A percentile compares a stretch with the other conserved stretches of the same genome.
Conservation (phyloP, 164 flowering plant genomes). For the Santalum album region DNA sequence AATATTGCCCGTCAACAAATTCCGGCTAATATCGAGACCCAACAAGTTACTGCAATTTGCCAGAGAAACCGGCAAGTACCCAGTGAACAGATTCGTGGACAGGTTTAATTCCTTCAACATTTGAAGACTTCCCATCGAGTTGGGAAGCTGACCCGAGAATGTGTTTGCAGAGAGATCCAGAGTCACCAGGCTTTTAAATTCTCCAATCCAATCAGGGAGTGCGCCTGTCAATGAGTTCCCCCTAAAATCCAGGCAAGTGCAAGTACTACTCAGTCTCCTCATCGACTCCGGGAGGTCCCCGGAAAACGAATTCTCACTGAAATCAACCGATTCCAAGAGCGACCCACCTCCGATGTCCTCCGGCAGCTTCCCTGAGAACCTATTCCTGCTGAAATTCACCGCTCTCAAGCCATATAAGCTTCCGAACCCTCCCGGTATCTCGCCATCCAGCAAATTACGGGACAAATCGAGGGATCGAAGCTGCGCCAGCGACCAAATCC, state of each 20-base stretch:
- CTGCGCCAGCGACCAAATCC: slow-evolving; percentile 59
- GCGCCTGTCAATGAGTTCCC: slow-evolving; percentile 51
- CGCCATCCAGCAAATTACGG: slow-evolving; percentile 56
- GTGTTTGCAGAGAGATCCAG: slow-evolving; percentile 74
- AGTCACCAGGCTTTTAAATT: slow-evolving; percentile 49
- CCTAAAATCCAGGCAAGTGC: slow-evolving; percentile 41
- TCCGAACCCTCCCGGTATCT: slow-evolving; percentile 55
- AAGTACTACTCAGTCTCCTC: slow-evolving; percentile 42
- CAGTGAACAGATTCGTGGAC: slow-evolving; percentile 15
- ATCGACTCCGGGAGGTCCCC: slow-evolving; percentile 64
- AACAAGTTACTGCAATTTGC: slow-evolving; percentile 14
- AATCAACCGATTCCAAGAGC: slow-evolving; percentile 14
- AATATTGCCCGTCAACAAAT: slow-evolving; percentile 18
- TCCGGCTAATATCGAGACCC: slow-evolving; percentile 18
- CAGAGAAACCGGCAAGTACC: slow-evolving; percentile 21
- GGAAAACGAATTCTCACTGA: slow-evolving; percentile 58
- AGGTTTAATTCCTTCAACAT: slow-evolving; percentile 18
- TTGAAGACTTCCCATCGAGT: slow-evolving; percentile 36
- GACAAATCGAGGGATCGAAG: slow-evolving; percentile 73
- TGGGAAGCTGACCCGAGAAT: slow-evolving; percentile 63
- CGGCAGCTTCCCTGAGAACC: not conserved
- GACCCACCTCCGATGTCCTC: not conserved
- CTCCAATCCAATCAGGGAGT: slow-evolving; percentile 74
- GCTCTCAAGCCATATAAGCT: slow-evolving; percentile 8
- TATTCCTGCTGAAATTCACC: not conserved